These are phyloP conservation scores for Trichosporon sp. DNA, from an alignment of 1,284 basidiomycete genomes.

Conservation along the genomic window DNA sequence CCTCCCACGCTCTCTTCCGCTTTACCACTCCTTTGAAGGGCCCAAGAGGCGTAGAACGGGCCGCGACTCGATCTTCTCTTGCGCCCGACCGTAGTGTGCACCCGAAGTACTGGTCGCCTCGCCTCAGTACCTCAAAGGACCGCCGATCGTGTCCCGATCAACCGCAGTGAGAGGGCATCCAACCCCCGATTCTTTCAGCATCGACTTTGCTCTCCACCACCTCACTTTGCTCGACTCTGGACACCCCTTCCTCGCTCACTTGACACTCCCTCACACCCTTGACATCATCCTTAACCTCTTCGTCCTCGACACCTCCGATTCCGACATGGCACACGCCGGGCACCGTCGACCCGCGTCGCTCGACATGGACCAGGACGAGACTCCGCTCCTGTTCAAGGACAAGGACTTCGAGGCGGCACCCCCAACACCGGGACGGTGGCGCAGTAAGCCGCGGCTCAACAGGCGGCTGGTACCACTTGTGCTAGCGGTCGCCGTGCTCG, in stretches of 20 bases:
- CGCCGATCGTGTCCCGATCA: no score
- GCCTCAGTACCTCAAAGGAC: neutral
- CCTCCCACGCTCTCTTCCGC: neutral
- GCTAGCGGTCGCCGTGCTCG: neutral
- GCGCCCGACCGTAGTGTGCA: neutral
- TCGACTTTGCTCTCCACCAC: neutral
- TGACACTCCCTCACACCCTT: neutral
- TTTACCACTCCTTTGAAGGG: neutral
- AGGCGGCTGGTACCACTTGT: neutral
- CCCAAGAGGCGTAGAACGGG: neutral
- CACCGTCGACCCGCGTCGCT: neutral
- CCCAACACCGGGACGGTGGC: neutral
- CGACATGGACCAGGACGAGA: constrained; percentile 8
- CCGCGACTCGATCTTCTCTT: neutral
- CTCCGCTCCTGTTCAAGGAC: constrained; percentile 17
- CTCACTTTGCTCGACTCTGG: neutral
- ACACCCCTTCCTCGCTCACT: neutral
- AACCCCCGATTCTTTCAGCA: neutral
- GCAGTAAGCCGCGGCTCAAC: neutral
- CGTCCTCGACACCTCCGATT: neutral
- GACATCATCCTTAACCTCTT: neutral
- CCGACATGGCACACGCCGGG: neutral
- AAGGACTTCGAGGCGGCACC: neutral
- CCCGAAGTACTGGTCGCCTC: neutral
- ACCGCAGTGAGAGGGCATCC: no score